A percentile compares a stretch with the other conserved stretches of the same genome.
Evolutionary conservation across 148 eudicot genomes (phyloP).

Genomic region (Pharnaceum exiguum): DNA sequence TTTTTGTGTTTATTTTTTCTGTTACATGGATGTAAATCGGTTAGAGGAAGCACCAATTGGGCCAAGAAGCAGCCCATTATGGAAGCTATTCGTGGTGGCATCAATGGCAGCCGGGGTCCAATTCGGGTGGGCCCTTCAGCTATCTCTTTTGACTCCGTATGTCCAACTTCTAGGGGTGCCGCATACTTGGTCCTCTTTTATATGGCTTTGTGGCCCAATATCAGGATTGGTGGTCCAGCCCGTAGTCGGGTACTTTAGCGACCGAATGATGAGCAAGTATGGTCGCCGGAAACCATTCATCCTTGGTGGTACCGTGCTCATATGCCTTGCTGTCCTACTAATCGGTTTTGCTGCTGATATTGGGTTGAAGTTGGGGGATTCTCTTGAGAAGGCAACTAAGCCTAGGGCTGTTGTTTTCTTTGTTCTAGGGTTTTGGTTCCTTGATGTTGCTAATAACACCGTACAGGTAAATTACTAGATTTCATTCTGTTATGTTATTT

Average conservation of each 20-base stretch:
- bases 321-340: constrained; percentile 46
- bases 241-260: constrained; percentile 62
- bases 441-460: constrained; percentile 76
- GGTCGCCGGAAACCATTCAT: constrained; percentile 90
- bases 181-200: constrained; percentile 57
- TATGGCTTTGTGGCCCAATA: constrained; percentile 91
- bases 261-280: constrained; percentile 35
- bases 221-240: constrained; percentile 87
- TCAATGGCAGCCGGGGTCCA: constrained; percentile 35
- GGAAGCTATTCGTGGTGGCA: constrained; percentile 29
- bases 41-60: background rate
- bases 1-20: too few relatives aligned
- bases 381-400: constrained; percentile 25
- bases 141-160: constrained; percentile 37
- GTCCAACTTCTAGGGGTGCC: constrained; percentile 38
- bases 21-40: too few relatives aligned
- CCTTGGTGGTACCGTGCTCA: constrained; percentile 37
- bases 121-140: constrained; percentile 37
- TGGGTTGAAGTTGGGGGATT: constrained; percentile 54
- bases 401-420: constrained; percentile 65
- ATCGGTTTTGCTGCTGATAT: constrained; percentile 83
- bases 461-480: constrained; percentile 27
- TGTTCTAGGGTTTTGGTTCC: constrained; percentile 70
- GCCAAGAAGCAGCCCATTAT: constrained; percentile 13
- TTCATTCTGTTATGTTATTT: background rate